Base-by-base conservation (phyloP, 2,329 filamentous ascomycete species). In the Sclerotiophoma versabilis region DNA sequence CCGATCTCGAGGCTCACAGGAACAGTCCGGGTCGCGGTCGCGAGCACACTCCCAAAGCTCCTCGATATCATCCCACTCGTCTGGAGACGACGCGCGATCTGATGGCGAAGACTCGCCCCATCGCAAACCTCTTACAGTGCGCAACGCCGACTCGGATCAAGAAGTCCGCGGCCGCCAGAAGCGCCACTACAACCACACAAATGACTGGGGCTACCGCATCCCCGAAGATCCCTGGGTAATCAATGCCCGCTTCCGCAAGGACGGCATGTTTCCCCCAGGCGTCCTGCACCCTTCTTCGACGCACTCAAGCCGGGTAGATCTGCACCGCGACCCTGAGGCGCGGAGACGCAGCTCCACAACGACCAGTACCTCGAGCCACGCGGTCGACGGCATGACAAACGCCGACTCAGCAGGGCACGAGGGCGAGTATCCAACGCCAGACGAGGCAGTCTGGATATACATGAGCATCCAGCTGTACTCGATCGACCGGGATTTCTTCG, bases 201-300 rank as follows among this genome's bases (percentile, higher is more conserved):
- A 82, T 57, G 80, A 82, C 64, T 82, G 76, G 63, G 85, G 89
- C 57, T 96, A 96, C 75, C 87, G 86, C 62, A 84, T 98, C n/a
- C 92, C 93, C 0, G 92, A 91, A 53, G 93, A 98, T 68, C 91
- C 93, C 10, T 98, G 93, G 93, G 91, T 96, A 59, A 96, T 98
- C 70, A 88, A 90, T 58, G 92, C 95, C 22, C 89, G 93, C 42
- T 95, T 96, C 83, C 83, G 88, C 59, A 96, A 95, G 63, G 85
- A 91, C 62, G 90, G 92, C 81, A 86, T 86, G 84, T 85, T 80
- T 53, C 79, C 80, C 15, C 80, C 84, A 1, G 79, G 79, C 46
- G 75, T 79, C 14, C 66, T 75, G 17, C 80, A 81, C 51, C 79
- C 80, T 1, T 77, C 77, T 15, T 83, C 80, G 6, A 80, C 80